Conservation (phyloP, 768 basidiomycete species). For the Calocera cornea region DNA sequence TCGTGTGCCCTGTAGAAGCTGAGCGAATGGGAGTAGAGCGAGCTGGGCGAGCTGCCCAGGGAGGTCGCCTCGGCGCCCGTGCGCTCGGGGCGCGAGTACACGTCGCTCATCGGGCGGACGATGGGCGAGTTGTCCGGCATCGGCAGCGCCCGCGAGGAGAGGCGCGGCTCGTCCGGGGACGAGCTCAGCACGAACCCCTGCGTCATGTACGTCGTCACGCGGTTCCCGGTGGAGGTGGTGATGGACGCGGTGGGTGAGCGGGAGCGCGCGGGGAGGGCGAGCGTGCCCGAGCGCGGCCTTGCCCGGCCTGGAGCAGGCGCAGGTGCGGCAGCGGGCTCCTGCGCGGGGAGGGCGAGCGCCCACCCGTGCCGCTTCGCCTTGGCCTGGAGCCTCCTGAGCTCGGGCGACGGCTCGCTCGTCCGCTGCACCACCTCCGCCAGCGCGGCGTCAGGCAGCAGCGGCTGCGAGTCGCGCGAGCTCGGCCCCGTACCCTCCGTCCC, state of each 20-base stretch:
- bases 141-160: not conserved
- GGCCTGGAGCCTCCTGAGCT: not conserved
- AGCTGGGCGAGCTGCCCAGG: not conserved
- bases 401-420: not conserved
- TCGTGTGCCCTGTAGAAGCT: not conserved
- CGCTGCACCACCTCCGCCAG: not conserved
- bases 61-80: not conserved
- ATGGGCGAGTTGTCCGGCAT: slow-evolving; percentile 1
- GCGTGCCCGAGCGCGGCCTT: not conserved
- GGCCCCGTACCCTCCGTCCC: too few species aligned
- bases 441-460: too few species aligned
- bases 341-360: not conserved
- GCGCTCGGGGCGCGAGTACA: not conserved
- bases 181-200: not conserved
- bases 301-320: not conserved
- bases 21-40: not conserved
- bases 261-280: not conserved
- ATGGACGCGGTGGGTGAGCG: not conserved
- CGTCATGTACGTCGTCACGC: not conserved
- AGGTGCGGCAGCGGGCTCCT: not conserved
- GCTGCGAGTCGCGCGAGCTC: not conserved
- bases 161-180: not conserved
- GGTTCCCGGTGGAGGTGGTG: not conserved
- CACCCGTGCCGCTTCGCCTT: not conserved
- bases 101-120: not conserved